These are phyloP conservation scores for Xerocomus tenax DNA, from an alignment of 1,284 basidiomycete genomes.

Conservation along the genomic window DNA sequence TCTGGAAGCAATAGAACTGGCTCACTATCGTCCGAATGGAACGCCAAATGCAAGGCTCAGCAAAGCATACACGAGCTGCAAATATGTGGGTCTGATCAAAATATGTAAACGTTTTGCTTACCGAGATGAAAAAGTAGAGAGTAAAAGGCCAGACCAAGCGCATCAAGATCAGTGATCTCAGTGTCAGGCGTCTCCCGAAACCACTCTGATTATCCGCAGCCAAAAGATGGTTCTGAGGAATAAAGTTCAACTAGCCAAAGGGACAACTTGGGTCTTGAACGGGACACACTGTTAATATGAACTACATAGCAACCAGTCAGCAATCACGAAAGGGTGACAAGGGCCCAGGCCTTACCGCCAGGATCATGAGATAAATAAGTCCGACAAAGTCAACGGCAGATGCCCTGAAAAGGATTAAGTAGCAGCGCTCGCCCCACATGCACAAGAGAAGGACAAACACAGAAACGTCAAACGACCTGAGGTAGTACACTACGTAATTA, in stretches of 20 bases:
- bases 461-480: constrained; percentile 60
- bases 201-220: constrained; percentile 36
- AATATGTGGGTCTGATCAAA: constrained; percentile 1
- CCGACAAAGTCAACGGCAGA: constrained; percentile 68
- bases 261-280: constrained; percentile 14
- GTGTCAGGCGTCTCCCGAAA: constrained; percentile 42
- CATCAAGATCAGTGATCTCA: constrained; percentile 47
- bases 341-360: constrained; percentile 36
- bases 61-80: constrained; percentile 49
- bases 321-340: constrained; percentile 26
- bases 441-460: constrained; percentile 35
- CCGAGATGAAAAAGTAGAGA: constrained; percentile 55
- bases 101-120: constrained; percentile 26
- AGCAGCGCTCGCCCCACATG: background rate
- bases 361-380: constrained; percentile 65
- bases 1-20: background rate
- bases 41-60: constrained; percentile 60
- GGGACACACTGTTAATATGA: constrained; percentile 35
- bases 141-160: constrained; percentile 48
- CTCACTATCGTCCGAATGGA: constrained; percentile 44
- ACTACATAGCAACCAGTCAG: constrained; percentile 23
- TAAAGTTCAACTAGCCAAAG: background rate
- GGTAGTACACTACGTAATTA: constrained; percentile 45
- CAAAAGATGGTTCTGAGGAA: constrained; percentile 25
- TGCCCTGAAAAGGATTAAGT: constrained; percentile 39